A percentile compares a stretch with the other conserved stretches of the same genome.
Evolutionary conservation across 495 filamentous ascomycete species (phyloP).

Genomic region (Hypoxylon intermedium): DNA sequence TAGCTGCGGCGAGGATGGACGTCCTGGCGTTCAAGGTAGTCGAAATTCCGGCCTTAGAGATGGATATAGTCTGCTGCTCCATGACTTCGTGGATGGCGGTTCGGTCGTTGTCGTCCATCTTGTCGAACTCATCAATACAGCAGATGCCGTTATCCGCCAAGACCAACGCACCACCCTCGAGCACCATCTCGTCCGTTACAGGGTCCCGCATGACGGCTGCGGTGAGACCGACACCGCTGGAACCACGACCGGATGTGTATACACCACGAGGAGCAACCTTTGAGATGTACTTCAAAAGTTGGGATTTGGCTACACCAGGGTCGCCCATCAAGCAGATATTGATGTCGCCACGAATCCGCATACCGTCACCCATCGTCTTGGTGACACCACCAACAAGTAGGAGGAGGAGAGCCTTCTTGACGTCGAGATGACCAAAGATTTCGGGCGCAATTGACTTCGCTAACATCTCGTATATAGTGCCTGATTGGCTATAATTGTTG

Average conservation of each 20-base stretch:
- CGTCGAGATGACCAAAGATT: slow-evolving; percentile 94
- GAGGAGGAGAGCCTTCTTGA: slow-evolving; percentile 95
- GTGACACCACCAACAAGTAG: slow-evolving; percentile 95
- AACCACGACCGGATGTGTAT: slow-evolving; percentile 96
- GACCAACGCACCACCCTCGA: slow-evolving; percentile 95
- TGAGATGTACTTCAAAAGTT: slow-evolving; percentile 95
- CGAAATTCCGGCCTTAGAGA: slow-evolving; percentile 96
- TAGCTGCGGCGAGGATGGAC: slow-evolving; percentile 96
- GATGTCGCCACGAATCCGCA: slow-evolving; percentile 98
- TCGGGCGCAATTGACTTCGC: slow-evolving; percentile 96
- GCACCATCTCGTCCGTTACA: slow-evolving; percentile 97
- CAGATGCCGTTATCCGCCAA: slow-evolving; percentile 98
- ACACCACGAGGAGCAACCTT: slow-evolving; percentile 97
- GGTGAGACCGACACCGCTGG: slow-evolving; percentile 95
- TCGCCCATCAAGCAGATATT: slow-evolving; percentile 99
- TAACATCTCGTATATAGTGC: slow-evolving; percentile 92
- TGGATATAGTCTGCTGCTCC: slow-evolving; percentile 99
- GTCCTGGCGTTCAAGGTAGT: slow-evolving; percentile 96
- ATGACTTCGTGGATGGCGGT: slow-evolving; percentile 99
- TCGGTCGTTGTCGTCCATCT: slow-evolving; percentile 97
- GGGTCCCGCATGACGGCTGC: slow-evolving; percentile 98
- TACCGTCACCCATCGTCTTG: slow-evolving; percentile 96
- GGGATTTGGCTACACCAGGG: slow-evolving; percentile 98
- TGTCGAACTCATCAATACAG: slow-evolving; percentile 99
- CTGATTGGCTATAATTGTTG: slow-evolving; percentile 76